A percentile compares a stretch with the other conserved stretches of the same genome.
phyloP scores from a whole-genome alignment of 148 eudicot species.

The Heliamphora exappendiculata region DNA sequence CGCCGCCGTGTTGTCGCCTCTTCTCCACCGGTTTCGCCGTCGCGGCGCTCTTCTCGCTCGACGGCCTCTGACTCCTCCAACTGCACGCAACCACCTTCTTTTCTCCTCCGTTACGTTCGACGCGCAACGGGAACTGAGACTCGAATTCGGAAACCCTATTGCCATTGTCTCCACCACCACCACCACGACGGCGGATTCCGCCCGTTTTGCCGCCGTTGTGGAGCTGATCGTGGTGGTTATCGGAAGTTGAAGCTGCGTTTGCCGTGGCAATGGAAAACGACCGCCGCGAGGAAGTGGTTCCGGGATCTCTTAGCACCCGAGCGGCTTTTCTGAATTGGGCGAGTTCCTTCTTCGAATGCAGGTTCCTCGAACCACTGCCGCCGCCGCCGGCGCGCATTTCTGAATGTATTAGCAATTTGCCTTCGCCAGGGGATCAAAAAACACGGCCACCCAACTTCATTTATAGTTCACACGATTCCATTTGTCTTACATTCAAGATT shows the following conservation, averaged over 20 bases:
- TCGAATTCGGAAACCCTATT: neutral
- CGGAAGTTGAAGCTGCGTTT: slow-evolving; percentile 19
- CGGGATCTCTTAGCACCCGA: slow-evolving; percentile 75
- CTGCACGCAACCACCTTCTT: slow-evolving; percentile 63
- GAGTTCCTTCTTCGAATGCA: slow-evolving; percentile 86
- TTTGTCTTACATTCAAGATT: too few species aligned
- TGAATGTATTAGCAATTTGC: slow-evolving; percentile 13
- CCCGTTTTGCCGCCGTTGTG: slow-evolving; percentile 20
- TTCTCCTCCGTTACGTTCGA: slow-evolving; percentile 24
- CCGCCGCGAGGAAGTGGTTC: slow-evolving; percentile 84
- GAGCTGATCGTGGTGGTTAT: slow-evolving; percentile 20
- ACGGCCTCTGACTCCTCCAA: slow-evolving; percentile 77
- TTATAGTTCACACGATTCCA: too few species aligned
- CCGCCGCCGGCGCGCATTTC: slow-evolving; percentile 26
- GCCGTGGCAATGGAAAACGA: slow-evolving; percentile 46
- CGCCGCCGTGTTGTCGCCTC: slow-evolving; percentile 19
- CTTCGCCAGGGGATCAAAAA: neutral
- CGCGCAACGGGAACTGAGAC: neutral
- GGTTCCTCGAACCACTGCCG: slow-evolving; percentile 68
- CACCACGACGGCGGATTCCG: too few species aligned
- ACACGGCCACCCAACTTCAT: slow-evolving; percentile 3
- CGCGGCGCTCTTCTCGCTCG: slow-evolving; percentile 67
- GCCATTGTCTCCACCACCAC: neutral
- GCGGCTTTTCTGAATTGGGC: slow-evolving; percentile 93
- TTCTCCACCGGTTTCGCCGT: slow-evolving; percentile 17